These are phyloP conservation scores for Trichoderma guizhouense DNA, from an alignment of 2,329 filamentous ascomycete species.

Conservation along the genomic window DNA sequence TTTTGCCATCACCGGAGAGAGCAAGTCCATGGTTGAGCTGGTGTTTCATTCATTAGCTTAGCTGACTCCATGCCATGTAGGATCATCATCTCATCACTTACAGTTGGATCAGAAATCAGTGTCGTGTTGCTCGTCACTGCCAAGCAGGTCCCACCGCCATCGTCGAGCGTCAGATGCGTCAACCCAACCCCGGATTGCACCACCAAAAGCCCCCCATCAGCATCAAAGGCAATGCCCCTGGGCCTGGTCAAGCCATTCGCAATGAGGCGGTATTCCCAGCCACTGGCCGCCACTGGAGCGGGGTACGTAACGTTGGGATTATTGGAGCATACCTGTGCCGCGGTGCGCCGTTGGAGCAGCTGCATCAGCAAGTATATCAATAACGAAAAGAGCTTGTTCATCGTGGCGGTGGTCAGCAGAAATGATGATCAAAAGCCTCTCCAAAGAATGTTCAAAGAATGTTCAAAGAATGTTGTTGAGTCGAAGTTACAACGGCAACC, in stretches of 20 bases:
- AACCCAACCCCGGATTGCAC: slow-evolving; percentile 44
- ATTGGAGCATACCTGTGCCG: slow-evolving; percentile 30
- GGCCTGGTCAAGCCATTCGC: slow-evolving; percentile 41
- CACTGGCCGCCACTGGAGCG: slow-evolving; percentile 37
- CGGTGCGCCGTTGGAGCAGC: not conserved
- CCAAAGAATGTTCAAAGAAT: not conserved
- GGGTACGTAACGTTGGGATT: slow-evolving; percentile 35
- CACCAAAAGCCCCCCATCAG: slow-evolving; percentile 43
- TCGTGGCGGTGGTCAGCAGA: not conserved
- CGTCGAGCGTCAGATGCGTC: slow-evolving; percentile 38
- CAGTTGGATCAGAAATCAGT: slow-evolving; percentile 35
- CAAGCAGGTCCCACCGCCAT: slow-evolving; percentile 42
- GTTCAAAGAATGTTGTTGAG: not conserved
- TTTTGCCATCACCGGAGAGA: slow-evolving; percentile 50
- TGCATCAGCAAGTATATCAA: not conserved
- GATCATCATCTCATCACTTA: slow-evolving; percentile 24
- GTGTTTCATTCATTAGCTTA: not conserved
- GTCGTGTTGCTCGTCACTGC: slow-evolving; percentile 35
- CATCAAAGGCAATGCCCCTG: slow-evolving; percentile 46
- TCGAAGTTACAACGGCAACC: not conserved
- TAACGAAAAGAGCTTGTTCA: not conserved
- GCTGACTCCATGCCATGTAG: not conserved
- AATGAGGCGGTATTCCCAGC: slow-evolving; percentile 45
- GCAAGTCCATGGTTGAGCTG: slow-evolving; percentile 57
- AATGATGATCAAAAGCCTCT: not conserved